Conservation (phyloP, 208 protist genomes). For the Herpetomonas samuelpessoai region DNA sequence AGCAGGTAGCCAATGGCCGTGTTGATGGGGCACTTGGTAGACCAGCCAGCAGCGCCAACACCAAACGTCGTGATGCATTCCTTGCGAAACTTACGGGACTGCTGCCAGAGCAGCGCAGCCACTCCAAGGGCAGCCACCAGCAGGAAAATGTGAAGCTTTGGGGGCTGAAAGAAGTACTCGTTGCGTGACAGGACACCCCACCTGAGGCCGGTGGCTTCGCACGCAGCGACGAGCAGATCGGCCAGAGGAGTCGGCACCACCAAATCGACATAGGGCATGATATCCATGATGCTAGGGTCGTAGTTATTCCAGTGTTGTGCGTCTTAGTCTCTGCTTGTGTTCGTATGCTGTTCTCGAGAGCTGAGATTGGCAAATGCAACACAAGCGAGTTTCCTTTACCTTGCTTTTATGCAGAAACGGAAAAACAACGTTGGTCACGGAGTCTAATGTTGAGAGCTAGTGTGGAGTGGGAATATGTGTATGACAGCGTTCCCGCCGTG, state of each 20-base stretch:
- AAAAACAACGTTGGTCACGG: too few relatives aligned
- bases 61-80: conserved; percentile 15
- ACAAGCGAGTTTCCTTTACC: too few relatives aligned
- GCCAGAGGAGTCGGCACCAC: conserved; percentile 40
- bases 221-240: conserved; percentile 27
- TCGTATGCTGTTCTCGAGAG: too few relatives aligned
- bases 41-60: conserved; percentile 14
- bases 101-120: conserved; percentile 24
- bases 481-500: background rate
- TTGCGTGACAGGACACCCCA: conserved; percentile 41
- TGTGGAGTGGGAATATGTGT: background rate
- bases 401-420: too few relatives aligned
- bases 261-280: conserved; percentile 15
- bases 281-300: too few relatives aligned
- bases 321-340: too few relatives aligned
- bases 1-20: conserved; percentile 27
- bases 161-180: conserved; percentile 66
- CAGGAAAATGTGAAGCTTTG: conserved; percentile 55
- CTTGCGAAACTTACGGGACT: conserved; percentile 25
- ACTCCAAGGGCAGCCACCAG: conserved; percentile 34
- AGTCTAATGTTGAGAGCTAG: too few relatives aligned
- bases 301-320: too few relatives aligned
- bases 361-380: too few relatives aligned
- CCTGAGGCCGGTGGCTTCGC: conserved; percentile 34
- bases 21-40: conserved; percentile 37